phyloP scores from a whole-genome alignment of 2,329 filamentous ascomycete genomes.

The Calonectria montana region DNA sequence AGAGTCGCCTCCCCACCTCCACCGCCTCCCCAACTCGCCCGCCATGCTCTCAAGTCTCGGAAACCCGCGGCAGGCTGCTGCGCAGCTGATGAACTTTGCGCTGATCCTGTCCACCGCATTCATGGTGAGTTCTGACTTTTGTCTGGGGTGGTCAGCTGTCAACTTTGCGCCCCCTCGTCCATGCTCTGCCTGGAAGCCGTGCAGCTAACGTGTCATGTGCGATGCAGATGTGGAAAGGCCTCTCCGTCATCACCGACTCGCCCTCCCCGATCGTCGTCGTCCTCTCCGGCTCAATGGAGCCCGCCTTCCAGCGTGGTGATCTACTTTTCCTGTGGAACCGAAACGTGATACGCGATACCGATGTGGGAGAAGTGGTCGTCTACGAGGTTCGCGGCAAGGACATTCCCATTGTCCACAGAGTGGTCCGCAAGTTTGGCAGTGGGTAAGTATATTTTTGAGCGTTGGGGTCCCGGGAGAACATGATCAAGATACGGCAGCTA shows the following conservation, averaged over 20 bases:
- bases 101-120: conserved; percentile 92
- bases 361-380: conserved; percentile 69
- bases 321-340: conserved; percentile 83
- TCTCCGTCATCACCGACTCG: conserved; percentile 81
- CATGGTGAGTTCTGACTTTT: conserved; percentile 70
- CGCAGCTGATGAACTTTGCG: conserved; percentile 89
- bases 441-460: conserved; percentile 55
- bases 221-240: conserved; percentile 82
- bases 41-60: conserved; percentile 75
- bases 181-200: conserved; percentile 26
- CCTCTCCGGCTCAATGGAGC: conserved; percentile 87
- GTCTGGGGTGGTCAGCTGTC: neutral
- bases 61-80: conserved; percentile 83
- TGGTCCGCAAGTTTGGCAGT: conserved; percentile 79
- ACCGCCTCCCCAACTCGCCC: neutral
- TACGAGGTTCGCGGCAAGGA: conserved; percentile 92
- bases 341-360: conserved; percentile 66
- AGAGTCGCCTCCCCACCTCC: neutral
- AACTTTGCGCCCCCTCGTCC: neutral
- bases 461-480: neutral
- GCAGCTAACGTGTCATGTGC: conserved; percentile 15
- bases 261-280: conserved; percentile 85
- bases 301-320: conserved; percentile 83
- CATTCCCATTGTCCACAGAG: conserved; percentile 95
- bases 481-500: neutral